Evolutionary conservation across 2,329 filamentous ascomycete species (phyloP).

Genomic region (Trichoderma hamatum): DNA sequence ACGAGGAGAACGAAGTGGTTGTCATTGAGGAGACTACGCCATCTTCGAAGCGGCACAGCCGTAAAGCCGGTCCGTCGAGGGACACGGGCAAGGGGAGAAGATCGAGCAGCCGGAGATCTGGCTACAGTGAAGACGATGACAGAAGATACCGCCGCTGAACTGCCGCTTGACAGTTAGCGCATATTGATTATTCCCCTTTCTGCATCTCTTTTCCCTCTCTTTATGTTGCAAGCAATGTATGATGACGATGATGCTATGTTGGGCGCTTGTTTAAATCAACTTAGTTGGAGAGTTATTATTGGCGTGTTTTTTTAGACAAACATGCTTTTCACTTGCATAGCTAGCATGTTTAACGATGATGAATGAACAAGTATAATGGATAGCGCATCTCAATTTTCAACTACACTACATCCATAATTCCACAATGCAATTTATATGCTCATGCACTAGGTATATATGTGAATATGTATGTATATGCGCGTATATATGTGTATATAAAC

Average conservation of each 20-base stretch:
- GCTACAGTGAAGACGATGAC: conserved; percentile 26
- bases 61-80: conserved; percentile 20
- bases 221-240: background rate
- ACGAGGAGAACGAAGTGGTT: conserved; percentile 45
- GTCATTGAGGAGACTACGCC: conserved; percentile 42
- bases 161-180: background rate
- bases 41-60: conserved; percentile 32
- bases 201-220: background rate
- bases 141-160: conserved; percentile 12
- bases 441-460: background rate
- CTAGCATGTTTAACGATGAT: background rate
- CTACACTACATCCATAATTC: background rate
- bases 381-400: background rate
- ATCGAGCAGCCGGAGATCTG: conserved; percentile 32
- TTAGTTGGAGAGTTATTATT: background rate
- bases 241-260: background rate
- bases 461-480: background rate
- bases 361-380: conserved; percentile 13
- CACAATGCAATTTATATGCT: background rate
- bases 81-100: conserved; percentile 30
- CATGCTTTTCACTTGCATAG: background rate
- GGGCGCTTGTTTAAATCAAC: background rate
- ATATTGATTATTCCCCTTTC: background rate
- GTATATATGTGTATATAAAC: background rate
- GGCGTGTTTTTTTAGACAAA: background rate